Conservation (phyloP, 1,139 yeast species). For the Pichia sp. region DNA sequence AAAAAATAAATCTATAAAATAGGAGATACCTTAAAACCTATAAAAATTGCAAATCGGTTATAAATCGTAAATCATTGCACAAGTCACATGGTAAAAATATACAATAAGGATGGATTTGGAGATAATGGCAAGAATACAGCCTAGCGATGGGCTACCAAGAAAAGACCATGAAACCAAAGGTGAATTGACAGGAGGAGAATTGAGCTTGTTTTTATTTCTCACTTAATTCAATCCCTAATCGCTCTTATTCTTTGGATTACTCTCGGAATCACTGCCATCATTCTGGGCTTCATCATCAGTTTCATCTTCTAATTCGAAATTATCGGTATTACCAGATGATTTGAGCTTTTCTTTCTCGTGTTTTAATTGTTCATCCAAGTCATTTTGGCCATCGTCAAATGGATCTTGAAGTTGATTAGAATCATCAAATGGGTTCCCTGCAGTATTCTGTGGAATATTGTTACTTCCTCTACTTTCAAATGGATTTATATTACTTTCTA, state of each 20-base stretch:
- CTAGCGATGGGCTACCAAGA: not conserved
- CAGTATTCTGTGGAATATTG: not conserved
- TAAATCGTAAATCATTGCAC: not conserved
- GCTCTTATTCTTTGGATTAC: not conserved
- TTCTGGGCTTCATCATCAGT: constrained; percentile 21
- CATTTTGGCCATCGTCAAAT: constrained; percentile 18
- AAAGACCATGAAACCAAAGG: not conserved
- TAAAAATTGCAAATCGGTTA: not conserved
- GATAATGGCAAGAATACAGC: not conserved
- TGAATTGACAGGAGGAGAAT: too few relatives aligned
- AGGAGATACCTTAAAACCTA: not conserved
- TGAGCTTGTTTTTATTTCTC: not conserved
- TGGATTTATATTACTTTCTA: constrained; percentile 31
- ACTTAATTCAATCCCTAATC: not conserved
- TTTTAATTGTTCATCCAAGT: constrained; percentile 24
- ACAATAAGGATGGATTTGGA: not conserved
- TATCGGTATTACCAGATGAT: constrained; percentile 18
- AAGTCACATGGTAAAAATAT: not conserved
- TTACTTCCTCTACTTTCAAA: constrained; percentile 23
- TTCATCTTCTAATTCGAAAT: constrained; percentile 28
- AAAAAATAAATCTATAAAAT: not conserved
- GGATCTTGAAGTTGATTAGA: constrained; percentile 15
- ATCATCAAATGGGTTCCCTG: constrained; percentile 29
- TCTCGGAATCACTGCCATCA: not conserved
- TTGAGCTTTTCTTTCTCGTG: constrained; percentile 21